Percentiles rank a stretch among this genome's conserved stretches.
phyloP scores from a whole-genome alignment of 1,284 basidiomycete genomes.

The Megacollybia platyphylla region DNA sequence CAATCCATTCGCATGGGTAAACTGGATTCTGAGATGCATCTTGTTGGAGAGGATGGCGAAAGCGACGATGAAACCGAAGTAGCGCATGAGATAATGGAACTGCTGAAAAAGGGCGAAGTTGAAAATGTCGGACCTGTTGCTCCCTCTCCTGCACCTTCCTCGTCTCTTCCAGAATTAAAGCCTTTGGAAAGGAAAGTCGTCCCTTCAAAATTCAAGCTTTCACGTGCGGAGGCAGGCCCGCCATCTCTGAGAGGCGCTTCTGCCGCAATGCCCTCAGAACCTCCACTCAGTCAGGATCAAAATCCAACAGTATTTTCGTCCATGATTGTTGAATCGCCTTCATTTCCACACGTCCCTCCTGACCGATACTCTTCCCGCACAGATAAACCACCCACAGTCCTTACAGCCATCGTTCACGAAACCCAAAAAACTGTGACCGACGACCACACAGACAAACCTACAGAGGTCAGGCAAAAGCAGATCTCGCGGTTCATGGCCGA shows the following conservation, averaged over 20 bases:
- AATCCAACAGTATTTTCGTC: constrained; percentile 11
- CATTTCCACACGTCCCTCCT: constrained; percentile 15
- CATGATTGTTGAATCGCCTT: constrained; percentile 21
- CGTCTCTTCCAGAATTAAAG: constrained; percentile 4
- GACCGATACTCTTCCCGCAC: constrained; percentile 8
- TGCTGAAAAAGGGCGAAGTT: constrained; percentile 42
- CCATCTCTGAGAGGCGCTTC: neutral
- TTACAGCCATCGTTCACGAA: constrained; percentile 26
- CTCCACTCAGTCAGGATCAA: constrained; percentile 17
- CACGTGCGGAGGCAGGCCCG: neutral
- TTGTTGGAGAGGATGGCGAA: constrained; percentile 48
- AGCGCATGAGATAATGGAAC: constrained; percentile 39
- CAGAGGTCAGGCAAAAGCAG: constrained; percentile 14
- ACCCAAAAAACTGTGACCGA: constrained; percentile 5
- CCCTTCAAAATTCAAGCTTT: constrained; percentile 3
- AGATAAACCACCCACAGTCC: constrained; percentile 23
- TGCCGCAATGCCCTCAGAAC: constrained; percentile 19
- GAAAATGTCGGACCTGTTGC: constrained; percentile 42
- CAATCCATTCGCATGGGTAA: constrained; percentile 49
- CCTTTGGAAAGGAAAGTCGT: neutral
- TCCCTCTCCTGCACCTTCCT: constrained; percentile 12
- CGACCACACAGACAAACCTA: neutral
- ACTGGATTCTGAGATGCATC: constrained; percentile 33
- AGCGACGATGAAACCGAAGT: constrained; percentile 42
- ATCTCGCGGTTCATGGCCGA: constrained; percentile 35